A percentile compares a stretch with the other conserved stretches of the same genome.
These are phyloP conservation scores for Xylaria sp. DNA, from an alignment of 2,329 filamentous ascomycete genomes.

Conservation along the genomic window DNA sequence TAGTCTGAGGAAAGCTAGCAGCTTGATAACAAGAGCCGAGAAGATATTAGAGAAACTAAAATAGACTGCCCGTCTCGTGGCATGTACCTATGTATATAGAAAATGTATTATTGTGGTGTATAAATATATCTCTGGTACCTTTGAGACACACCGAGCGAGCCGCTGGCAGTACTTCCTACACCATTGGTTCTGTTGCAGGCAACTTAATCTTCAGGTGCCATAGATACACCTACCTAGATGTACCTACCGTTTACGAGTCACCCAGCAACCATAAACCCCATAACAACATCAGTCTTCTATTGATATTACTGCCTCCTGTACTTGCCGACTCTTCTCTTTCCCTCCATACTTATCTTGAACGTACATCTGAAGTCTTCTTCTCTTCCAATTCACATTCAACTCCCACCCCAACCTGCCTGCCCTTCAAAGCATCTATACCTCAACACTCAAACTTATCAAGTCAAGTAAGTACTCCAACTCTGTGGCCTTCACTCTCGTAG, in stretches of 20 bases:
- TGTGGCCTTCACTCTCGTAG: not conserved
- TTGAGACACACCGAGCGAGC: not conserved
- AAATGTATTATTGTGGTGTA: constrained; percentile 31
- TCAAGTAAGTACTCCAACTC: constrained; percentile 5
- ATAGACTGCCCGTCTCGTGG: constrained; percentile 47
- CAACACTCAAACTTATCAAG: not conserved
- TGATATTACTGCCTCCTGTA: not conserved
- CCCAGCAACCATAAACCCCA: not conserved
- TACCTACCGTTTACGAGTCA: not conserved
- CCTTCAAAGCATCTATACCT: not conserved
- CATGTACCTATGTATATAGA: constrained; percentile 30
- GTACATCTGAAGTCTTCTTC: not conserved
- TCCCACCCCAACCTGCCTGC: not conserved
- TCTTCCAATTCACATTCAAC: not conserved
- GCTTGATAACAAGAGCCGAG: constrained; percentile 61
- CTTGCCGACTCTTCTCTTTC: not conserved
- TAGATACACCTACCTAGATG: no score
- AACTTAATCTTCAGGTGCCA: not conserved
- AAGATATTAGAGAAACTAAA: constrained; percentile 61
- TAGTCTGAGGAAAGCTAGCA: constrained; percentile 55
- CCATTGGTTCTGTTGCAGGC: not conserved
- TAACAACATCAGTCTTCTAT: not conserved
- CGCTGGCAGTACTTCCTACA: not conserved
- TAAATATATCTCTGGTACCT: constrained; percentile 10
- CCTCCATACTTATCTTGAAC: not conserved